Evolutionary conservation across 345 rosid genomes (phyloP).

Genomic region (Hevea brasiliensis): DNA sequence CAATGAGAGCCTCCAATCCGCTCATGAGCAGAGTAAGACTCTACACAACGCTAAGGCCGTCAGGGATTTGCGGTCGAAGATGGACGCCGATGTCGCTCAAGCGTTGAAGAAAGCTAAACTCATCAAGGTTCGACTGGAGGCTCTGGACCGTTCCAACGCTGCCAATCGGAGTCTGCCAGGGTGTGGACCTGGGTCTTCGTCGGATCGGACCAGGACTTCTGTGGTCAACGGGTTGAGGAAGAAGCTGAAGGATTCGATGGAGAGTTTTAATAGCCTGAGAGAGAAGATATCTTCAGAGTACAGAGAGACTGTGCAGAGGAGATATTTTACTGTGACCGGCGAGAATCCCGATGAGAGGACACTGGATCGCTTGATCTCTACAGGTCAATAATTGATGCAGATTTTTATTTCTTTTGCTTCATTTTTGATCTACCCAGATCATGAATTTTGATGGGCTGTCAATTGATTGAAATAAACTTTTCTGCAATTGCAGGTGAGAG

Average conservation of each 20-base stretch:
- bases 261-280: conserved; percentile 67
- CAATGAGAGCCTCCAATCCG: conserved; percentile 51
- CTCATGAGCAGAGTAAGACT: conserved; percentile 91
- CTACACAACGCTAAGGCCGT: conserved; percentile 75
- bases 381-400: conserved; percentile 47
- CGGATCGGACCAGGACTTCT: conserved; percentile 81
- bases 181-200: conserved; percentile 84
- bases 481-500: conserved; percentile 60
- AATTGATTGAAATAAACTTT: not conserved
- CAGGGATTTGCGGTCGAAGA: conserved; percentile 64
- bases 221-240: conserved; percentile 88
- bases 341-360: conserved; percentile 83
- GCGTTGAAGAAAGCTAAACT: conserved; percentile 85
- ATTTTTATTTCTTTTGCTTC: too few relatives aligned
- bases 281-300: conserved; percentile 73
- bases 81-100: conserved; percentile 82
- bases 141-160: conserved; percentile 83
- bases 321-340: conserved; percentile 91
- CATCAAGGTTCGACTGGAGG: conserved; percentile 75
- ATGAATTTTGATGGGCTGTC: not conserved
- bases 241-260: conserved; percentile 90
- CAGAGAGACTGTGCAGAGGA: conserved; percentile 86
- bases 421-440: not conserved
- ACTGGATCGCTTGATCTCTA: conserved; percentile 80
- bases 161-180: conserved; percentile 73